Evolutionary conservation across 306 rosid genomes (phyloP).

Genomic region (Fragaria iinumae): DNA sequence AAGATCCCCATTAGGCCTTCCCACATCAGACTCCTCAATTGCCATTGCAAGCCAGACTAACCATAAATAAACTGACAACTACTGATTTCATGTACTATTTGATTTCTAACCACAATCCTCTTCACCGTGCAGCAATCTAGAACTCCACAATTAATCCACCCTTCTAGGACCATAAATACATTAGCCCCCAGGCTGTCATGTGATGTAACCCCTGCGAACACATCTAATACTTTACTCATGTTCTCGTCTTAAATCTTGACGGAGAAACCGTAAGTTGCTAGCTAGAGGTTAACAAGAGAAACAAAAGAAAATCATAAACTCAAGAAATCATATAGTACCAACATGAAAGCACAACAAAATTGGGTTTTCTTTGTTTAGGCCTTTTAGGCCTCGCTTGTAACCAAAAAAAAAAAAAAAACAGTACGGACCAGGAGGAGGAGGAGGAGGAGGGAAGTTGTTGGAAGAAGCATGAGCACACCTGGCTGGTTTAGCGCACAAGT

Average conservation of each 20-base stretch:
- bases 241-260: too few relatives aligned
- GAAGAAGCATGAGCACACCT: slow-evolving; percentile 76
- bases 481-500: slow-evolving; percentile 47
- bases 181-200: too few relatives aligned
- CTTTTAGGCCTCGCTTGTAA: too few relatives aligned
- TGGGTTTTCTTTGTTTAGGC: too few relatives aligned
- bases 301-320: too few relatives aligned
- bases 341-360: too few relatives aligned
- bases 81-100: background rate
- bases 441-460: slow-evolving; percentile 31
- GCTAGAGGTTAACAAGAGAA: too few relatives aligned
- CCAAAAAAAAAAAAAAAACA: background rate
- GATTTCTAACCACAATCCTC: background rate
- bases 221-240: too few relatives aligned
- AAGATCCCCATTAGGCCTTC: background rate
- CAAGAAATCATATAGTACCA: too few relatives aligned
- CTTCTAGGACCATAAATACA: background rate
- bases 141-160: background rate
- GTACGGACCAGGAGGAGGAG: slow-evolving; percentile 20
- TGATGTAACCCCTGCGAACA: too few relatives aligned
- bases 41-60: background rate
- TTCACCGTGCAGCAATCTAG: background rate
- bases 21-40: background rate
- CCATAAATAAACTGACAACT: background rate
- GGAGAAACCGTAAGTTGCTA: too few relatives aligned